Conservation (phyloP, 2,329 filamentous ascomycete species). For the Aspergillus tamarii region DNA sequence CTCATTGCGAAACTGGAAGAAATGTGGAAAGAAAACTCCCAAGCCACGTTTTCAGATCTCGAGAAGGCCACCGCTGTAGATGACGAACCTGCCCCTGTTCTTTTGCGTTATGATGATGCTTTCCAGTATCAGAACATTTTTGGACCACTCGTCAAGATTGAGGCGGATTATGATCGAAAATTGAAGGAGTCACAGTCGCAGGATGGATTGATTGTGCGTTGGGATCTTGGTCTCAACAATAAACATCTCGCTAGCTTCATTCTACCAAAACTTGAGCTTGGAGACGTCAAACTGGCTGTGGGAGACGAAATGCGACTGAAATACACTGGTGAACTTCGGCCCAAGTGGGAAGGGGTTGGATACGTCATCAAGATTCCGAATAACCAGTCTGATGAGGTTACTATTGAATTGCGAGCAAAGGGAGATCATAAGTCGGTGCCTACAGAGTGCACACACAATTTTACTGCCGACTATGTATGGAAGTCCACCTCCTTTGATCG, state of each 20-base stretch:
- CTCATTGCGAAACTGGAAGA: conserved; percentile 97
- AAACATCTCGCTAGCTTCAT: conserved; percentile 96
- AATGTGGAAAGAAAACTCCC: conserved; percentile 95
- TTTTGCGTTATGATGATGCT: conserved; percentile 93
- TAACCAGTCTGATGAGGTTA: conserved; percentile 95
- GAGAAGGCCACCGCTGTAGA: conserved; percentile 91
- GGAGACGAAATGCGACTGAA: conserved; percentile 98
- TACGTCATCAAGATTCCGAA: conserved; percentile 99
- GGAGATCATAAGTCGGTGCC: conserved; percentile 96
- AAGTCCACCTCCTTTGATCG: conserved; percentile 99
- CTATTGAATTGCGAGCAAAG: conserved; percentile 88
- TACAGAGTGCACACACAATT: conserved; percentile 95
- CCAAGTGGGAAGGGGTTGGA: conserved; percentile 94
- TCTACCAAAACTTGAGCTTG: conserved; percentile 93
- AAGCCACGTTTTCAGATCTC: conserved; percentile 84
- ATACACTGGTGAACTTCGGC: conserved; percentile 90
- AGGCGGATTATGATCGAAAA: conserved; percentile 98
- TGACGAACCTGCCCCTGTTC: conserved; percentile 89
- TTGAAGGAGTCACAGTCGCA: conserved; percentile 97
- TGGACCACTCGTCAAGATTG: conserved; percentile 96
- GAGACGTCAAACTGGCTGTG: conserved; percentile 96
- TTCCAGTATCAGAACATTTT: conserved; percentile 99
- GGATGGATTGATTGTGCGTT: conserved; percentile 89
- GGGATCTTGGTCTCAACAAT: conserved; percentile 95
- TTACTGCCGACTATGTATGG: conserved; percentile 98